phyloP scores from a whole-genome alignment of 495 filamentous ascomycete species.

The Annulohypoxylon bovei region DNA sequence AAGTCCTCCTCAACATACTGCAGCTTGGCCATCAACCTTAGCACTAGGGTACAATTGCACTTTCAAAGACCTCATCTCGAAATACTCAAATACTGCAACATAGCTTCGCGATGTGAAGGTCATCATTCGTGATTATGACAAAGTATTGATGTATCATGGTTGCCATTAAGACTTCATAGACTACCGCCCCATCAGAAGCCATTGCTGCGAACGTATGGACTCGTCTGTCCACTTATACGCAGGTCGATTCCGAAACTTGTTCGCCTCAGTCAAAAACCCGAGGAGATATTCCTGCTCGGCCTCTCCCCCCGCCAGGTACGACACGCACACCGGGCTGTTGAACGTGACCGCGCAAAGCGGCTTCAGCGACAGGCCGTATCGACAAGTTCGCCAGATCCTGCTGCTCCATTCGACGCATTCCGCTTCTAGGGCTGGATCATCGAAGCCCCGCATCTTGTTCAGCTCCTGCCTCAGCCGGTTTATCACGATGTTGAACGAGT shows the following conservation, averaged over 20 bases:
- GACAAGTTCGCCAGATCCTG: slow-evolving; percentile 16
- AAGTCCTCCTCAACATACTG: too few species aligned
- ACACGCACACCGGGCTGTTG: slow-evolving; percentile 9
- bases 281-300: slow-evolving; percentile 7
- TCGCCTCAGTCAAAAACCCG: background rate
- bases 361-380: slow-evolving; percentile 19
- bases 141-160: background rate
- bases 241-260: slow-evolving; percentile 3
- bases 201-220: background rate
- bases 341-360: slow-evolving; percentile 21
- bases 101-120: too few species aligned
- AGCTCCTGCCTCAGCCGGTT: slow-evolving; percentile 19
- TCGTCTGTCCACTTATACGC: slow-evolving; percentile 6
- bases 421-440: slow-evolving; percentile 14
- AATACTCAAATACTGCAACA: too few species aligned
- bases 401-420: slow-evolving; percentile 19
- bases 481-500: slow-evolving; percentile 15
- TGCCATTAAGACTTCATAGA: background rate
- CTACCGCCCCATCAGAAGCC: slow-evolving; percentile 7
- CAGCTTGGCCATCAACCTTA: too few species aligned
- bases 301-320: slow-evolving; percentile 14
- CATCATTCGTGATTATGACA: too few species aligned
- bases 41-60: too few species aligned
- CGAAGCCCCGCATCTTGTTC: slow-evolving; percentile 13
- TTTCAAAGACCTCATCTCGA: too few species aligned